Evolutionary conservation across 2,329 filamentous ascomycete species (phyloP), one percentile per base, ranked within the genome.

Genomic region (Chaetomium strumarium): DNA sequence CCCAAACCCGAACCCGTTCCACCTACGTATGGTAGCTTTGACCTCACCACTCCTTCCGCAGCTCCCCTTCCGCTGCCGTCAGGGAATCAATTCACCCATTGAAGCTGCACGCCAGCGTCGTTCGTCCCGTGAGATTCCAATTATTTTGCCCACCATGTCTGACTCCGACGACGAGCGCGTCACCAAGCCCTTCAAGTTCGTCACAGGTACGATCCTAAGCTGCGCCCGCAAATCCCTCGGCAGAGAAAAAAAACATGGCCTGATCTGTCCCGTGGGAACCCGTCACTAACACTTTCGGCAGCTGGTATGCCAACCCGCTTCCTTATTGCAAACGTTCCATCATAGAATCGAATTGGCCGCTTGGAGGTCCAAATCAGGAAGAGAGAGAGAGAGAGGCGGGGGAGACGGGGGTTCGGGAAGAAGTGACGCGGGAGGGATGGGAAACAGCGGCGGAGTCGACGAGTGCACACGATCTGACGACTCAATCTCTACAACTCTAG

Each of bases 171-270:
- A 88, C 68, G 88, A 95, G 74, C 80, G 80, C 74, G 79, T 81
- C 64, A 96, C 91, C 77, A 99, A 96, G 85, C 95, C 95, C 75
- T 99, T 99, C 87, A 99, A 99, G 88, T 97, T 97, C 79, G 93
- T 97, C 70, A 97, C 92, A 78, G 92, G 91, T 96, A 83, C 74
- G 89, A 73, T 34, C 29, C 38, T 34, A 68, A 67, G 64, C 57
- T 46, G 41, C 46, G 51, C 34, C 53, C 50, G 58, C 52, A 58
- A 59, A 62, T 61, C 59, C 57, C 60, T 56, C 59, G 57, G 52
- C 48, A 46, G 44, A 48, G 13, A 53, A 59, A n/a, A 53, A 59
- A 70, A 66, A 51, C 44, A 61, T 61, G 58, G 55, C 57, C 56
- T 62, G 60, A 65, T 59, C 48, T 43, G 17, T 29, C 9, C 13